These are phyloP conservation scores for Metschnikowia chrysomelidarum DNA, from an alignment of 805 yeast genomes.

Conservation along the genomic window DNA sequence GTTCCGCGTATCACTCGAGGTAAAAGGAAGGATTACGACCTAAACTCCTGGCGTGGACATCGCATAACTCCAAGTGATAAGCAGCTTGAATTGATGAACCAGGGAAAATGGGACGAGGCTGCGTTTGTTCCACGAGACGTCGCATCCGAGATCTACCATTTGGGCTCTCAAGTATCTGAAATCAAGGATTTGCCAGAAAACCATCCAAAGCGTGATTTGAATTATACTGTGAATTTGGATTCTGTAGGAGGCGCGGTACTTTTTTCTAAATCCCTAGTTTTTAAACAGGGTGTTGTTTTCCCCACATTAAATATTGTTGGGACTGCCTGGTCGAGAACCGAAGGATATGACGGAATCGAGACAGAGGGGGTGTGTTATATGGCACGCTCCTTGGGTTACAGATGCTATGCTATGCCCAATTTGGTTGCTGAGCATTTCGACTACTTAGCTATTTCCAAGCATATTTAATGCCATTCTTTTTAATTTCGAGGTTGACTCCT, in stretches of 20 bases:
- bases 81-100: slow-evolving; percentile 10
- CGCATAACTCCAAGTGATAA: slow-evolving; percentile 29
- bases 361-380: slow-evolving; percentile 51
- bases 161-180: slow-evolving; percentile 19
- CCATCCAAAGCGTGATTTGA: slow-evolving; percentile 3
- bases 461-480: too few relatives aligned
- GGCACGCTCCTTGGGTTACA: slow-evolving; percentile 43
- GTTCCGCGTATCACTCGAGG: slow-evolving; percentile 34
- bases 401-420: slow-evolving; percentile 51
- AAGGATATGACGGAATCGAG: slow-evolving; percentile 54
- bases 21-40: slow-evolving; percentile 32
- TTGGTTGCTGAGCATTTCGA: too few relatives aligned
- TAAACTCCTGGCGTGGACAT: slow-evolving; percentile 38
- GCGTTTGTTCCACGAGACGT: slow-evolving; percentile 36
- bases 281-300: slow-evolving; percentile 45
- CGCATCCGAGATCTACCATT: slow-evolving; percentile 25
- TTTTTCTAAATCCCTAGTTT: slow-evolving; percentile 40
- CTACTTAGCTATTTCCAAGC: too few relatives aligned
- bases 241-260: slow-evolving; percentile 53
- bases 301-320: slow-evolving; percentile 47
- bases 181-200: slow-evolving; percentile 5
- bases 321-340: slow-evolving; percentile 43
- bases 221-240: slow-evolving; percentile 30
- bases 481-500: too few relatives aligned
- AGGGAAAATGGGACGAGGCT: slow-evolving; percentile 23